phyloP scores from a whole-genome alignment of 148 eudicot species.

The Rheum nobile region DNA sequence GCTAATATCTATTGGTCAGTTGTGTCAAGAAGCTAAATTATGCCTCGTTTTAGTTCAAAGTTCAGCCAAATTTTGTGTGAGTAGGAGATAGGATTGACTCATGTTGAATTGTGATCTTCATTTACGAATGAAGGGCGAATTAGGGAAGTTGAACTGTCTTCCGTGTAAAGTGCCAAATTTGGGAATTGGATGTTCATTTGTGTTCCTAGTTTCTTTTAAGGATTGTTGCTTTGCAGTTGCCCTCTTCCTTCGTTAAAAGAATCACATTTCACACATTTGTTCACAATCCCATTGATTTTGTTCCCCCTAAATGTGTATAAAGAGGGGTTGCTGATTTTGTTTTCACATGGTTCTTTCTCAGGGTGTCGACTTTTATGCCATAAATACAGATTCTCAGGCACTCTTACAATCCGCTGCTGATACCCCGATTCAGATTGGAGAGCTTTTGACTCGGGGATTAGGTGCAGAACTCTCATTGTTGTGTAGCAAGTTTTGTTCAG shows the following conservation, averaged over 20 bases:
- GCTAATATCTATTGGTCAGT: background rate
- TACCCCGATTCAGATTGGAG: constrained; percentile 91
- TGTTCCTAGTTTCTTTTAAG: background rate
- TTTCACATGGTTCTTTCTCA: constrained; percentile 20
- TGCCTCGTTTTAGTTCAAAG: background rate
- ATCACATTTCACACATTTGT: background rate
- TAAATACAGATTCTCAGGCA: constrained; percentile 98
- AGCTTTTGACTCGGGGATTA: constrained; percentile 96
- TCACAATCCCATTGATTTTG: background rate
- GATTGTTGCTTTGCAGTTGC: background rate
- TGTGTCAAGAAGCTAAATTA: background rate
- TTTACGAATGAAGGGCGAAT: background rate
- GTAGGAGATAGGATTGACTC: background rate
- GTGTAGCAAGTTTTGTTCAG: background rate
- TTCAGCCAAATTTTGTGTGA: background rate
- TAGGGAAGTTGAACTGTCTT: background rate
- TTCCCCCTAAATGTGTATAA: background rate
- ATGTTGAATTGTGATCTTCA: background rate
- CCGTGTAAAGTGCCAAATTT: background rate
- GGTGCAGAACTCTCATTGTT: constrained; percentile 24
- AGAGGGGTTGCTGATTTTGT: constrained; percentile 3
- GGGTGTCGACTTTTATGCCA: constrained; percentile 97
- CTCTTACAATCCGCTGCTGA: constrained; percentile 75
- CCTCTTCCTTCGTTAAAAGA: background rate
- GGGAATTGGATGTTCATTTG: background rate